Conservation (phyloP, 805 yeast species). For the Kregervanrija fluxuum region DNA sequence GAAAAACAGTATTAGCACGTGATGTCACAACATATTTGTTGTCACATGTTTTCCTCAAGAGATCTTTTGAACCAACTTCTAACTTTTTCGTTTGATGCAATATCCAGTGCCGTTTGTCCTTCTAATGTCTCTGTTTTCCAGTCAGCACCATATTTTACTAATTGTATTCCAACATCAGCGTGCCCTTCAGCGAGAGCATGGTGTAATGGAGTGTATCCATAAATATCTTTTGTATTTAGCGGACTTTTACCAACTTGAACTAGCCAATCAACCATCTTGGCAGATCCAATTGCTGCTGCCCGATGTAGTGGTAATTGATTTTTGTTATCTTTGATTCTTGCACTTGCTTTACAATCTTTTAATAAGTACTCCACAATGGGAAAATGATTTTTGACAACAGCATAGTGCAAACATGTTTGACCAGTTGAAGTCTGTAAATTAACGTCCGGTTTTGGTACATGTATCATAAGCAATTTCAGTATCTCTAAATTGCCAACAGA, state of each 20-base stretch:
- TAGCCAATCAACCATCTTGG: constrained; percentile 47
- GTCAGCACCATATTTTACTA: constrained; percentile 68
- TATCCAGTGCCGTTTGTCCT: constrained; percentile 48
- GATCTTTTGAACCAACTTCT: constrained; percentile 30
- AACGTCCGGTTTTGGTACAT: constrained; percentile 52
- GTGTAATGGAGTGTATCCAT: constrained; percentile 83
- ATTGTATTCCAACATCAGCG: constrained; percentile 60
- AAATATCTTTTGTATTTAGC: constrained; percentile 57
- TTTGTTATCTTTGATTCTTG: constrained; percentile 57
- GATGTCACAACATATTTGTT: background rate
- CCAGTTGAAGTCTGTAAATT: constrained; percentile 57
- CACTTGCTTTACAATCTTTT: constrained; percentile 47
- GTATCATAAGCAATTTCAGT: constrained; percentile 41
- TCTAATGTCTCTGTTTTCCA: constrained; percentile 37
- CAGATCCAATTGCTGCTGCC: constrained; percentile 74
- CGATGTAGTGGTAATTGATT: constrained; percentile 69
- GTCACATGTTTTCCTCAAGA: constrained; percentile 8
- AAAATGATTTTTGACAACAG: constrained; percentile 61
- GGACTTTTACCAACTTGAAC: constrained; percentile 49
- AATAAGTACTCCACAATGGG: constrained; percentile 50
- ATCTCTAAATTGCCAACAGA: constrained; percentile 60
- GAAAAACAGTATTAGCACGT: background rate
- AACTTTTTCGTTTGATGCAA: constrained; percentile 48
- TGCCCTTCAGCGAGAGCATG: constrained; percentile 90
- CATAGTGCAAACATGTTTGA: constrained; percentile 67